Conservation (phyloP, 2,329 filamentous ascomycete genomes). For the Scedosporium dehoogii region DNA sequence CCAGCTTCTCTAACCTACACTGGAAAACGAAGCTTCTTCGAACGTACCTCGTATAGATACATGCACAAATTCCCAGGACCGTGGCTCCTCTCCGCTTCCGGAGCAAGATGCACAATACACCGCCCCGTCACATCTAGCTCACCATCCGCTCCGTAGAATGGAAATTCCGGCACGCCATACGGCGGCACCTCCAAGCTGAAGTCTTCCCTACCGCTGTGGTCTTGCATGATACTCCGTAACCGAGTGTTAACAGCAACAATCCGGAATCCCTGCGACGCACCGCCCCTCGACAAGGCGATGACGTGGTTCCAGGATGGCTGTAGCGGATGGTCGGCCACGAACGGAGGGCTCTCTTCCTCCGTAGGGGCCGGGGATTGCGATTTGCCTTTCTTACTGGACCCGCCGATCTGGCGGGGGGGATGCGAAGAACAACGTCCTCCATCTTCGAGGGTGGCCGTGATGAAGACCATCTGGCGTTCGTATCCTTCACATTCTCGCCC, state of each 20-base stretch:
- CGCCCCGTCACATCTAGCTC: slow-evolving; percentile 32
- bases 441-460: slow-evolving; percentile 46
- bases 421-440: slow-evolving; percentile 48
- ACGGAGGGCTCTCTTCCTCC: slow-evolving; percentile 16
- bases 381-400: slow-evolving; percentile 24
- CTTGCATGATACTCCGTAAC: slow-evolving; percentile 24
- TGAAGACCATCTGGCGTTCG: slow-evolving; percentile 52
- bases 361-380: slow-evolving; percentile 11
- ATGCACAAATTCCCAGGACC: slow-evolving; percentile 33
- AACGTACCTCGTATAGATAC: slow-evolving; percentile 43
- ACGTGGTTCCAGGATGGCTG: slow-evolving; percentile 36
- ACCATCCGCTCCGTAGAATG: slow-evolving; percentile 21
- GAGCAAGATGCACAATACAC: slow-evolving; percentile 32
- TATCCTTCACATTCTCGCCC: slow-evolving; percentile 52
- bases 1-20: neutral
- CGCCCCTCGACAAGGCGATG: slow-evolving; percentile 26
- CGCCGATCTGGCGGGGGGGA: slow-evolving; percentile 27
- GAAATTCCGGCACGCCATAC: slow-evolving; percentile 28
- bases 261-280: slow-evolving; percentile 17
- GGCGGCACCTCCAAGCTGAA: slow-evolving; percentile 25
- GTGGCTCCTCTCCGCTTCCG: slow-evolving; percentile 17
- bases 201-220: slow-evolving; percentile 13
- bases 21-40: neutral
- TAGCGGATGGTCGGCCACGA: slow-evolving; percentile 16
- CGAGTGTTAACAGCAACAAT: slow-evolving; percentile 35